Percentiles rank a stretch among this genome's conserved stretches.
Conservation (phyloP, 371 early-diverging fungal genomes). For the Mucor plumbeus region DNA sequence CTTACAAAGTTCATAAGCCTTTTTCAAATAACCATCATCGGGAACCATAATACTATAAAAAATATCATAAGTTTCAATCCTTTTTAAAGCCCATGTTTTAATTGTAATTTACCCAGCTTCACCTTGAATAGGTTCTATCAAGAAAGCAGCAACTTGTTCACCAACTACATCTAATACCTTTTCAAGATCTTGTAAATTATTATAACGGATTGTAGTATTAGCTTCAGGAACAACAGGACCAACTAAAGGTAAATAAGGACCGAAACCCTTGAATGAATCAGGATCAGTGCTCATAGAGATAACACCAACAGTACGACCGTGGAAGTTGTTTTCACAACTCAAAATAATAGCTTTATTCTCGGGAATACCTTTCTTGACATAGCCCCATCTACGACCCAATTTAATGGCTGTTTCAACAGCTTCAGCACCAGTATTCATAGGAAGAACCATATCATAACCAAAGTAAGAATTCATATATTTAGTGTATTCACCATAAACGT, state of each 20-base stretch:
- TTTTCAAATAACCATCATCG: conserved; percentile 88
- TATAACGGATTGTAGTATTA: conserved; percentile 76
- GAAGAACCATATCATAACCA: conserved; percentile 96
- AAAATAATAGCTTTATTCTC: conserved; percentile 86
- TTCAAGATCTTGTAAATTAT: conserved; percentile 88
- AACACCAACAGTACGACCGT: conserved; percentile 95
- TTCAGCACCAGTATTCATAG: conserved; percentile 98
- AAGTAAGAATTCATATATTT: conserved; percentile 93
- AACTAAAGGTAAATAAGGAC: conserved; percentile 91
- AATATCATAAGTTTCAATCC: neutral
- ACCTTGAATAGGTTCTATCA: conserved; percentile 98
- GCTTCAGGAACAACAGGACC: conserved; percentile 81
- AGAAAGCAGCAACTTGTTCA: conserved; percentile 85
- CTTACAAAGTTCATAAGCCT: conserved; percentile 88
- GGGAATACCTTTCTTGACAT: conserved; percentile 88
- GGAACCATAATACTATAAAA: conserved; percentile 82
- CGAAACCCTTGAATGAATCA: conserved; percentile 85
- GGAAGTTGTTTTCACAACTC: conserved; percentile 92
- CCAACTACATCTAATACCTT: conserved; percentile 84
- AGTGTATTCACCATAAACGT: conserved; percentile 88
- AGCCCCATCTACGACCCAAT: conserved; percentile 97
- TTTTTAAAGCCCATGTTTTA: neutral
- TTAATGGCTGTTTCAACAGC: conserved; percentile 98
- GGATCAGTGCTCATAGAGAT: conserved; percentile 96
- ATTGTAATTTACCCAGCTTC: conserved; percentile 79